Evolutionary conservation across 2,329 filamentous ascomycete genomes (phyloP).

Genomic region (Botrytis squamosa): DNA sequence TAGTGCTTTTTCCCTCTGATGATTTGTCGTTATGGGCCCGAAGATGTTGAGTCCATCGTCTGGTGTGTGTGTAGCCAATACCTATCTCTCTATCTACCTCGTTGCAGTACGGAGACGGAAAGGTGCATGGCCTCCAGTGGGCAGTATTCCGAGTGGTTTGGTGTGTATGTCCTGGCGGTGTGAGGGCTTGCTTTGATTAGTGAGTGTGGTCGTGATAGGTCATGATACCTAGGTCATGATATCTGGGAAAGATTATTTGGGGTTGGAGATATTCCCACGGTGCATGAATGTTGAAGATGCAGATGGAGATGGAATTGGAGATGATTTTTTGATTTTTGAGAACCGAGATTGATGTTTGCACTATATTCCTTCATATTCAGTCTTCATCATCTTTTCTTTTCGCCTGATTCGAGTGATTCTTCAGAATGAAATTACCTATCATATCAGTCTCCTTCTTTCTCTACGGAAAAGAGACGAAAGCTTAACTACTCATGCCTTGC

Average conservation of each 20-base stretch:
- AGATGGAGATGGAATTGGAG: not conserved
- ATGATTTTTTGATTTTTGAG: no score
- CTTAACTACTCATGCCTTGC: not conserved
- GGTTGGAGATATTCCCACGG: not conserved
- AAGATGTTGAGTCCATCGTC: slow-evolving; percentile 1
- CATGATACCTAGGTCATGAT: no score
- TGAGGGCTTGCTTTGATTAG: not conserved
- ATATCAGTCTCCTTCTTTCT: not conserved
- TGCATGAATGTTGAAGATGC: not conserved
- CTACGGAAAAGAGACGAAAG: not conserved
- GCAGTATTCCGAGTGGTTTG: slow-evolving; percentile 4
- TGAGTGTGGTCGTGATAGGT: no score
- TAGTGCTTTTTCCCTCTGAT: not conserved
- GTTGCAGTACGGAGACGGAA: not conserved
- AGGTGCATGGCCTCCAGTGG: not conserved
- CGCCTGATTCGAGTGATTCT: rapidly evolving
- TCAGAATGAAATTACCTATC: not conserved
- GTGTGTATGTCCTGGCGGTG: not conserved
- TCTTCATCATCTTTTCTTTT: not conserved
- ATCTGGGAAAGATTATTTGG: not conserved
- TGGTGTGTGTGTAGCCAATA: not conserved
- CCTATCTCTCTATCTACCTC: not conserved
- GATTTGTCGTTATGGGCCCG: not conserved
- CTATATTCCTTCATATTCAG: not conserved
- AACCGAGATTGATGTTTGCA: not conserved